Base-by-base conservation (phyloP, 31 red algal species). In the Endocladia muricata region DNA sequence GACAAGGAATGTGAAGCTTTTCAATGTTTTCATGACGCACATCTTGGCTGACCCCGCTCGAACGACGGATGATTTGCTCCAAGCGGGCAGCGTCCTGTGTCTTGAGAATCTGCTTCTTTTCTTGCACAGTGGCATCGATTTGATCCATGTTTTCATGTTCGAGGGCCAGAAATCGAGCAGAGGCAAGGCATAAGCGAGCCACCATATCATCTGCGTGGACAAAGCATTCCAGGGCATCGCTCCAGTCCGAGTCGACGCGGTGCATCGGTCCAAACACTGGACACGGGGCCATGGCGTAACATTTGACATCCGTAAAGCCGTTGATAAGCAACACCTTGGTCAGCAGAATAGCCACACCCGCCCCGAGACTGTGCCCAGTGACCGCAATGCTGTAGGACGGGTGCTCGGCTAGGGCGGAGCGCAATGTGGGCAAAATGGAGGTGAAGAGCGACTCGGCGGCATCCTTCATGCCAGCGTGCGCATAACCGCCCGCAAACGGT, bases 291-390 rank as follows among this genome's bases (percentile, higher is more conserved):
- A 93, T 68, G 31, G 81, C 82, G 47, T 79, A 74, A 43, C 90
- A 86, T 7, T 59, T 79, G 41, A 93, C 76, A 55, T 70, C 69
- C 2, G 51, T 11, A 23, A 81, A 78, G 26, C 70, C 63, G 41
- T 82, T 79, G 23, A 74, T 62, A 4, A 93, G 61, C 28, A 93
- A 55, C n/a, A 93, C 43, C 61, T 86, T 94, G 9, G 84, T 85
- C 42, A 94, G 44, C 56, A 88, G 66, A 35, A 83, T 84, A 9
- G 83, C 84, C 17, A 84, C 79, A 1, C 91, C 91, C 26, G 59
- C 91, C 1, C 91, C 91, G 1, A 94, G 73, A 52, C 79, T 85
- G 51, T 94, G 91, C 0, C 91, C 91, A 2, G 82, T 87, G 9
- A 94, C 78, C 1, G 81, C 78, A 9, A 94, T 57, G 32, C 63